A percentile compares a stretch with the other conserved stretches of the same genome.
Conservation (phyloP, 176 grass and related monocot species). For the Oryza coarctata region DNA sequence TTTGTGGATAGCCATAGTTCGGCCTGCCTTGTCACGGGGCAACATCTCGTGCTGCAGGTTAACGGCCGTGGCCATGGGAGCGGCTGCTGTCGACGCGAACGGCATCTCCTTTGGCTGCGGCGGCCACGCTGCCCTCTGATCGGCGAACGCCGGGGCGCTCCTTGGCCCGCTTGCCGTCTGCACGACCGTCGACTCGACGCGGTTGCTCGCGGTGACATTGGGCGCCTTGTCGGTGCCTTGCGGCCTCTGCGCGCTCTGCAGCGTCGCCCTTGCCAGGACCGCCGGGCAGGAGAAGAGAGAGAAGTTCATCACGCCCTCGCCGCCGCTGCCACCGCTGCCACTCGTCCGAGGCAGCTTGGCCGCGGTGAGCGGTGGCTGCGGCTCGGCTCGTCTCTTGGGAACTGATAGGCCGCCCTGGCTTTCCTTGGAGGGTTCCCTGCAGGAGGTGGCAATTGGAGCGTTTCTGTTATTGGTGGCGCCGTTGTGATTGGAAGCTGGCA, state of each 20-base stretch:
- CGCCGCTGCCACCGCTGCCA: background rate
- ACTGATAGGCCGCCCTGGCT: slow-evolving; percentile 10
- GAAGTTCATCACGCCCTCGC: slow-evolving; percentile 51
- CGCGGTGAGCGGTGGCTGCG: slow-evolving; percentile 13
- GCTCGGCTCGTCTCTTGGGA: slow-evolving; percentile 15
- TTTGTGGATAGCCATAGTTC: slow-evolving; percentile 4
- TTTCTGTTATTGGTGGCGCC: slow-evolving; percentile 15
- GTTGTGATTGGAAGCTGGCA: slow-evolving; percentile 34
- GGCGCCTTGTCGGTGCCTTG: slow-evolving; percentile 45
- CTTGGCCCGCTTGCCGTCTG: slow-evolving; percentile 12
- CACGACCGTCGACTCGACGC: slow-evolving; percentile 37
- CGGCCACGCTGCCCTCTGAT: slow-evolving; percentile 27
- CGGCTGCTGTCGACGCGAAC: slow-evolving; percentile 24
- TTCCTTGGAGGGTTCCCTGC: slow-evolving; percentile 34
- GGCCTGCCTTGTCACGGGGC: background rate
- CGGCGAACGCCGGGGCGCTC: background rate
- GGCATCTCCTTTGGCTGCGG: slow-evolving; percentile 28
- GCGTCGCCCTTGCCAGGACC: slow-evolving; percentile 41
- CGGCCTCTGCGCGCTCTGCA: slow-evolving; percentile 44
- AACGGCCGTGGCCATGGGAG: background rate
- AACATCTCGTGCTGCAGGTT: slow-evolving; percentile 32
- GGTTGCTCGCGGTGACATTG: slow-evolving; percentile 37
- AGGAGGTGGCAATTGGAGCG: background rate
- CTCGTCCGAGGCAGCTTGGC: slow-evolving; percentile 31
- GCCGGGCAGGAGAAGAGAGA: slow-evolving; percentile 52